These are phyloP conservation scores for Syncephalastrum monosporum DNA, from an alignment of 371 early-diverging fungal species.

Conservation along the genomic window DNA sequence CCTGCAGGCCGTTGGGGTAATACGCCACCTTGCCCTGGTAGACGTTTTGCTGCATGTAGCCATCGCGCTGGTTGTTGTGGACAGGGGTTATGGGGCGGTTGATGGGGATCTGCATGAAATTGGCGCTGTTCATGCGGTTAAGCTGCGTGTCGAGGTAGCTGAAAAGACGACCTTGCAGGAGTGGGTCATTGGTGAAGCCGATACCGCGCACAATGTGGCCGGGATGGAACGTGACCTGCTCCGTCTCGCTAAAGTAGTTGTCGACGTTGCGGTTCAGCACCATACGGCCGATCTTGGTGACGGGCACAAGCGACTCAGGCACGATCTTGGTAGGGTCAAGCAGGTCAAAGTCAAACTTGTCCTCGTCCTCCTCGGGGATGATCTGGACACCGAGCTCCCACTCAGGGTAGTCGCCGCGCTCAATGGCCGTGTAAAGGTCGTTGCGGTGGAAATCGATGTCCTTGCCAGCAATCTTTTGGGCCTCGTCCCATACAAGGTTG, in stretches of 20 bases:
- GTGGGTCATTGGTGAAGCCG: conserved; percentile 40
- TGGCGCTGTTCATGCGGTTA: conserved; percentile 39
- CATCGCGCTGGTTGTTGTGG: conserved; percentile 50
- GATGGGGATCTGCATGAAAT: conserved; percentile 51
- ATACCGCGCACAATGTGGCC: conserved; percentile 43
- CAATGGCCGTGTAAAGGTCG: conserved; percentile 44
- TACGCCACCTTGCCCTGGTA: conserved; percentile 30
- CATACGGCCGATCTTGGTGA: conserved; percentile 41
- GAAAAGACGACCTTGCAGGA: conserved; percentile 51
- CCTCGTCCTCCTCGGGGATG: conserved; percentile 30
- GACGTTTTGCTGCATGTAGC: conserved; percentile 27
- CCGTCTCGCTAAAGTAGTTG: conserved; percentile 52
- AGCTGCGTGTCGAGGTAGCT: conserved; percentile 50
- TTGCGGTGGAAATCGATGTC: conserved; percentile 45
- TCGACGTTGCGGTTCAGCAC: conserved; percentile 45
- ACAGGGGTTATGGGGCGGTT: conserved; percentile 46
- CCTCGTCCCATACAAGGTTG: conserved; percentile 42
- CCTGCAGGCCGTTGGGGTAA: conserved; percentile 27
- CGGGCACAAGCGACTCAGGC: conserved; percentile 44
- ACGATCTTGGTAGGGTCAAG: conserved; percentile 52
- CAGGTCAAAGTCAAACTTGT: conserved; percentile 39
- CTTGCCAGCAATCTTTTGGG: conserved; percentile 40
- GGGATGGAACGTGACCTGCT: conserved; percentile 42
- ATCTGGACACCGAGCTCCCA: conserved; percentile 49
- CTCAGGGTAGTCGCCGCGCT: conserved; percentile 42